A percentile compares a stretch with the other conserved stretches of the same genome.
Conservation (phyloP, 768 basidiomycete species). For the Kwoniella europaea region DNA sequence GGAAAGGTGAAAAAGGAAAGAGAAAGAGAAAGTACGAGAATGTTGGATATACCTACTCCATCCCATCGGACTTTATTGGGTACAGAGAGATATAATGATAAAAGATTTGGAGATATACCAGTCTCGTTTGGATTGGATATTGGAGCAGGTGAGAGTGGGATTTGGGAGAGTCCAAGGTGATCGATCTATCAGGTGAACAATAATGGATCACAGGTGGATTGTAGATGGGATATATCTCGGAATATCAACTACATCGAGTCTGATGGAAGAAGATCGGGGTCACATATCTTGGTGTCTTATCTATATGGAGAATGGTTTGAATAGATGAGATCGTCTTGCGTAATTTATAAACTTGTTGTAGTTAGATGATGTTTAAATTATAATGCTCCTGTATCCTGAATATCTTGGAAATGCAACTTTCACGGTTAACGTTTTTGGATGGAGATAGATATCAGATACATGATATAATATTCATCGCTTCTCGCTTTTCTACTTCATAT, state of each 20-base stretch:
- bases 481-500: background rate
- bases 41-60: slow-evolving; percentile 28
- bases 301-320: too few relatives aligned
- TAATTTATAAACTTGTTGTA: background rate
- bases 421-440: too few relatives aligned
- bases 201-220: too few relatives aligned
- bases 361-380: too few relatives aligned
- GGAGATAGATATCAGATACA: too few relatives aligned
- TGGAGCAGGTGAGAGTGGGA: background rate
- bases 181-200: too few relatives aligned
- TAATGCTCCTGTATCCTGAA: too few relatives aligned
- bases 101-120: slow-evolving; percentile 48
- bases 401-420: too few relatives aligned
- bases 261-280: too few relatives aligned
- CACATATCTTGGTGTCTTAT: too few relatives aligned
- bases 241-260: too few relatives aligned
- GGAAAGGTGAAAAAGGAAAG: background rate
- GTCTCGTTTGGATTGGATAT: slow-evolving; percentile 17
- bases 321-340: background rate
- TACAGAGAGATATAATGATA: slow-evolving; percentile 49
- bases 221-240: too few relatives aligned
- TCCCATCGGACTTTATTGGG: slow-evolving; percentile 49
- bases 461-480: background rate
- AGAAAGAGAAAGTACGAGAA: background rate
- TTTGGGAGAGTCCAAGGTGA: slow-evolving; percentile 23